Base-by-base conservation (phyloP, 371 early-diverging fungal genomes). In the Rhizomucor miehei region DNA sequence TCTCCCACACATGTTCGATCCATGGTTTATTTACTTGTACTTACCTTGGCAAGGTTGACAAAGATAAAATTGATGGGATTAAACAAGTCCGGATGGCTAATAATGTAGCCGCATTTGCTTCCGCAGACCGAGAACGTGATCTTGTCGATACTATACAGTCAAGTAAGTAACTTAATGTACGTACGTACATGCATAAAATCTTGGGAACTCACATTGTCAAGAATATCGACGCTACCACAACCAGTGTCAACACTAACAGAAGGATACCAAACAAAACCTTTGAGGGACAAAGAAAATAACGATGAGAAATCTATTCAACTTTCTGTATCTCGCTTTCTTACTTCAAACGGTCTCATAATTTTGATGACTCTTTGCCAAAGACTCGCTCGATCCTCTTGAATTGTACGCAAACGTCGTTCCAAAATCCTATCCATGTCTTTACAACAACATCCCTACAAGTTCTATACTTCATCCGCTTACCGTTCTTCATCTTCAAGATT, bases 31-130 rank as follows among this genome's bases (percentile, higher is more conserved):
- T 25, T 12, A 38, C 36, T 14, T 12, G 16, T n/a, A 14, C 60
- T 65, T 74, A 80, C 77, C 39, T 75, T 77, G 14, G 80, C 69
- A 6, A 84, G 54, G 37, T 73, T 66, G 38, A 84, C 65, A 63
- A 85, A 81, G 21, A 84, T 71, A 19, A 67, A 67, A 52, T 85
- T 84, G 62, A 87, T 66, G 0, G 87, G 87, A 62, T 87, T 87
- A 44, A 81, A 79, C 10, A 84, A 46, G 29, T 75, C 69, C 11
- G 82, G 77, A 46, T 77, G 81, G 13, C 69, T 71, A 37, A 83
- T 75, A 19, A 84, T 75, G 57, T 82, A 87, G 34, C 88, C 88
- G 61, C 88, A 87, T 57, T 76, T 66, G 29, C 75, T 77, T 14
- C 87, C 87, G 57, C 87, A 87, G 14, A 83, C 59, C 0, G 84